A percentile compares a stretch with the other conserved stretches of the same genome.
Conservation (phyloP, 805 yeast genomes). For the Candida fluviatilis region DNA sequence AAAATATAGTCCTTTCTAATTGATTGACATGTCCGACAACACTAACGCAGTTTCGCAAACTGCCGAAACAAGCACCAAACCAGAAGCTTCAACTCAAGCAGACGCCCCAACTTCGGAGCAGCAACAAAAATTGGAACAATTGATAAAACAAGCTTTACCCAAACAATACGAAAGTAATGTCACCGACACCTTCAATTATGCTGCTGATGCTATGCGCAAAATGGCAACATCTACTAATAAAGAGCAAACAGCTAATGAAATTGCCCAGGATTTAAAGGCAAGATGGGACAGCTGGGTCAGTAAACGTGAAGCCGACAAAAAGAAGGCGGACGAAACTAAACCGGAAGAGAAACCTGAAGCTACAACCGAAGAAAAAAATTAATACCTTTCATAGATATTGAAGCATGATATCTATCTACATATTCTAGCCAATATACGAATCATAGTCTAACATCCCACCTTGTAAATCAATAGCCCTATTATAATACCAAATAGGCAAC, state of each 20-base stretch:
- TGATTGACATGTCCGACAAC: not conserved
- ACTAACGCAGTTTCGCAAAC: not conserved
- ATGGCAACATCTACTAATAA: conserved; percentile 30
- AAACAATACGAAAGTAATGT: conserved; percentile 10
- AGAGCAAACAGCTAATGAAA: conserved; percentile 29
- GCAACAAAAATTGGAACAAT: conserved; percentile 1
- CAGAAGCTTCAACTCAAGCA: conserved; percentile 3
- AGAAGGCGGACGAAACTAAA: conserved; percentile 6
- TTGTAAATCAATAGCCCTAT: not conserved
- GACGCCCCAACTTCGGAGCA: conserved; percentile 3
- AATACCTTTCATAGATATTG: not conserved
- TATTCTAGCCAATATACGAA: conserved; percentile 5
- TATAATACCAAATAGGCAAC: not conserved
- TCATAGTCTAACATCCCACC: too few species aligned
- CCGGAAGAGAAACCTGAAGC: not conserved
- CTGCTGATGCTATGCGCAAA: conserved; percentile 20
- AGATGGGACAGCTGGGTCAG: conserved; percentile 27
- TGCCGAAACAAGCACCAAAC: too few species aligned
- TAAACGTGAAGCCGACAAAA: conserved; percentile 10
- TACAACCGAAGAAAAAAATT: not conserved
- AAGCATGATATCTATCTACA: conserved; percentile 3
- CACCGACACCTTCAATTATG: conserved; percentile 22
- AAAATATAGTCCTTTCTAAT: too few species aligned
- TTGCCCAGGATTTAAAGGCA: conserved; percentile 29
- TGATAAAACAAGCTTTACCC: conserved; percentile 1